Conservation (phyloP, 1,139 yeast genomes). For the Yamadazyma diospyri region DNA sequence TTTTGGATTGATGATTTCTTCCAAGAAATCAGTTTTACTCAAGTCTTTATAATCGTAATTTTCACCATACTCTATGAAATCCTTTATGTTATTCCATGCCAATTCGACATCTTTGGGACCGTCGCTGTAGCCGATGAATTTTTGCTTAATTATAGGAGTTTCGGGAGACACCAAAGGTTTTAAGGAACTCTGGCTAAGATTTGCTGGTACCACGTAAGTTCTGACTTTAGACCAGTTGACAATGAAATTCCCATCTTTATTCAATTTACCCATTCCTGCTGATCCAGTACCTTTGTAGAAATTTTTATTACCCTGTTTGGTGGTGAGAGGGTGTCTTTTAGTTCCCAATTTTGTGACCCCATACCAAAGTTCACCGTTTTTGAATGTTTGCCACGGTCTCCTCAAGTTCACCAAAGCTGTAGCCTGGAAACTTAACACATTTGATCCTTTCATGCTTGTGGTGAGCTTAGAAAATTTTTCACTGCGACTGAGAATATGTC, state of each 20-base stretch:
- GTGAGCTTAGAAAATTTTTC: conserved; percentile 13
- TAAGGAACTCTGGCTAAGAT: conserved; percentile 40
- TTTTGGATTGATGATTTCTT: conserved; percentile 36
- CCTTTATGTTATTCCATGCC: conserved; percentile 68
- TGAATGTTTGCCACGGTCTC: conserved; percentile 86
- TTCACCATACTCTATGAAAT: conserved; percentile 72
- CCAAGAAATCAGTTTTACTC: conserved; percentile 38
- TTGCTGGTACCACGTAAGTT: conserved; percentile 81
- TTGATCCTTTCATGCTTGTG: conserved; percentile 58
- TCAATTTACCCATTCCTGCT: conserved; percentile 83
- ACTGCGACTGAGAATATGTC: too few relatives aligned
- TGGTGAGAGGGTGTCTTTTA: conserved; percentile 79
- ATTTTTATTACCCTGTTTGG: conserved; percentile 92
- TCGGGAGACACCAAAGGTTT: conserved; percentile 73
- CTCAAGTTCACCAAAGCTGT: conserved; percentile 52
- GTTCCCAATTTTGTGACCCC: conserved; percentile 76
- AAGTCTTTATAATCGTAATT: conserved; percentile 38
- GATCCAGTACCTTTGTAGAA: conserved; percentile 96
- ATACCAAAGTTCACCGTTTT: conserved; percentile 81
- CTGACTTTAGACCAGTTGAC: conserved; percentile 85
- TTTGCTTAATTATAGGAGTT: conserved; percentile 67
- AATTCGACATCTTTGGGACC: conserved; percentile 75
- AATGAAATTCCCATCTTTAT: conserved; percentile 68
- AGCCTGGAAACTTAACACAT: conserved; percentile 49
- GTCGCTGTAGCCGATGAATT: conserved; percentile 63